Conservation (phyloP, 2,329 filamentous ascomycete genomes). For the Rhynchosporium graminicola region DNA sequence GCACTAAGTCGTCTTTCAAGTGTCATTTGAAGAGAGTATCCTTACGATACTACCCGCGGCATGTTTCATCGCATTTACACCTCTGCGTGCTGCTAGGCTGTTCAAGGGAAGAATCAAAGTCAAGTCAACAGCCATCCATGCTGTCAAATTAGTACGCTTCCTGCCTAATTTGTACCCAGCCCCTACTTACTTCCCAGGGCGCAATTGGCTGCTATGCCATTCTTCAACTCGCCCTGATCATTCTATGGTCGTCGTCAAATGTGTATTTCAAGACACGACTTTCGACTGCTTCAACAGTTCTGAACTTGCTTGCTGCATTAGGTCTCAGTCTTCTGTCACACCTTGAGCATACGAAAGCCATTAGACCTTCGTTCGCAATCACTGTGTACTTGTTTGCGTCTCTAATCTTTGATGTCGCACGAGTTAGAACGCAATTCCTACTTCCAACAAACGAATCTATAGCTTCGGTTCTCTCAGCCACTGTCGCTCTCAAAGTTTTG, state of each 20-base stretch:
- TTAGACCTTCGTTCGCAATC: constrained; percentile 4
- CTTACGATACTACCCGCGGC: constrained; percentile 12
- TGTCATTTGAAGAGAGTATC: constrained; percentile 15
- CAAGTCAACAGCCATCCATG: constrained; percentile 7
- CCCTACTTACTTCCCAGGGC: not conserved
- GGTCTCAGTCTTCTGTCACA: constrained; percentile 2
- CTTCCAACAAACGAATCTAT: not conserved
- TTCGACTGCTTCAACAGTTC: constrained; percentile 3
- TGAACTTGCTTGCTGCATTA: constrained; percentile 3
- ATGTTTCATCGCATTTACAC: constrained; percentile 6
- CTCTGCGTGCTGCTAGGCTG: constrained; percentile 1
- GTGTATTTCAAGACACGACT: constrained; percentile 8
- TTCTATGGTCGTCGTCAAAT: constrained; percentile 7
- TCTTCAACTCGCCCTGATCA: not conserved
- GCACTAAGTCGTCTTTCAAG: not conserved
- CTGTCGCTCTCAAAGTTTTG: constrained; percentile 15
- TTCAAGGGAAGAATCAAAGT: constrained; percentile 9
- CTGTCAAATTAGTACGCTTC: constrained; percentile 1
- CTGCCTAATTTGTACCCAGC: not conserved
- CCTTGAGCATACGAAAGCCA: constrained; percentile 5
- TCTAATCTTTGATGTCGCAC: constrained; percentile 4
- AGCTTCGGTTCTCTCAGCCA: constrained; percentile 12
- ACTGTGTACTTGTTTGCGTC: constrained; percentile 12
- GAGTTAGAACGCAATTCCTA: constrained; percentile 14
- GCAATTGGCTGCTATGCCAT: not conserved